A percentile compares a stretch with the other conserved stretches of the same genome.
phyloP scores from a whole-genome alignment of 1,284 basidiomycete species.

The Hemileia vastatrix region DNA sequence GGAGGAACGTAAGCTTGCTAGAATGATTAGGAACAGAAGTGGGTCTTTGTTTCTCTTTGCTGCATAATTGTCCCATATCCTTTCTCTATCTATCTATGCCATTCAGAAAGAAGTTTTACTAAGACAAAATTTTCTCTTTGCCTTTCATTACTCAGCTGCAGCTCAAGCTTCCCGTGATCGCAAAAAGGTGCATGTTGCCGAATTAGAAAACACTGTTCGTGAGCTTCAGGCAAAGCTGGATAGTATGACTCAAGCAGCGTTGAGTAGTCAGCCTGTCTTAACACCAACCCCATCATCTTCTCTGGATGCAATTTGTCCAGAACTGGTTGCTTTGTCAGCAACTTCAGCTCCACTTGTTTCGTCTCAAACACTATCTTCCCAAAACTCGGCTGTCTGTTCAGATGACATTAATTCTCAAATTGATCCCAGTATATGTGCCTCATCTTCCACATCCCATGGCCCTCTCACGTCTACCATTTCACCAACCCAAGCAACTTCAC shows the following conservation, averaged over 20 bases:
- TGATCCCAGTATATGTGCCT: too few species aligned
- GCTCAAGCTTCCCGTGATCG: conserved; percentile 21
- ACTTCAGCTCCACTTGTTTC: background rate
- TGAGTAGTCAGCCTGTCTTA: background rate
- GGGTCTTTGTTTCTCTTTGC: background rate
- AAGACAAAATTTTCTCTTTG: background rate
- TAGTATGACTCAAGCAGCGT: background rate
- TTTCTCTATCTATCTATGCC: too few species aligned
- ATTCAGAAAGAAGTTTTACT: too few species aligned
- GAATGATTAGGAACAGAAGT: conserved; percentile 23
- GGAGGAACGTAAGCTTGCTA: conserved; percentile 20
- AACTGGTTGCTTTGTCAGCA: background rate
- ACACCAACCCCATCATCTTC: background rate
- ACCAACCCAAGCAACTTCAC: conserved; percentile 9
- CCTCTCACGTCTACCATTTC: conserved; percentile 2
- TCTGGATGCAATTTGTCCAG: background rate
- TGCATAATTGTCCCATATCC: too few species aligned
- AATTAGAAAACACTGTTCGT: conserved; percentile 10
- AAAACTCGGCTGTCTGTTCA: background rate
- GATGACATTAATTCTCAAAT: too few species aligned
- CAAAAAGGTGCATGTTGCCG: conserved; percentile 18
- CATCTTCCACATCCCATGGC: background rate
- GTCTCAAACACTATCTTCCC: background rate
- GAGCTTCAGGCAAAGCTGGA: conserved; percentile 8
- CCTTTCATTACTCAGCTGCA: conserved; percentile 6